Percentiles rank a stretch among this genome's conserved stretches.
Evolutionary conservation across 1,139 yeast species (phyloP).

Genomic region (Keqinozyma sinolaborantium): DNA sequence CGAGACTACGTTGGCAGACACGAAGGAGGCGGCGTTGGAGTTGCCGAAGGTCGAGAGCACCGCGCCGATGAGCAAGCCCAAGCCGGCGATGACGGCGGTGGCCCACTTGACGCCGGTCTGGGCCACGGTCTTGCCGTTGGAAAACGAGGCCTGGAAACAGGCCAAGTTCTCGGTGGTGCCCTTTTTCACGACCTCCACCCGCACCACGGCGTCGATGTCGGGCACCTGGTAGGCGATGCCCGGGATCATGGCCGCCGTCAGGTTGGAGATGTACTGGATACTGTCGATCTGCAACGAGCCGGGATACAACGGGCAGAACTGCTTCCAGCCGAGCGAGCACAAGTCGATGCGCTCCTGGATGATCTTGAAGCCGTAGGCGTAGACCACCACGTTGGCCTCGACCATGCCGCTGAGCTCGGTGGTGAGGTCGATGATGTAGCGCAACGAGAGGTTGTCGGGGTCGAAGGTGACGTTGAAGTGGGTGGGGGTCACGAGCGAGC

Average conservation of each 20-base stretch:
- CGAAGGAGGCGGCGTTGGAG: conserved; percentile 75
- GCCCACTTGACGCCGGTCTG: conserved; percentile 84
- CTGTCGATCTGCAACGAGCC: conserved; percentile 69
- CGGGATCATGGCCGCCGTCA: conserved; percentile 53
- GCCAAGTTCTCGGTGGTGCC: conserved; percentile 46
- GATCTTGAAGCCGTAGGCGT: conserved; percentile 71
- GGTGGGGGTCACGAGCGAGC: conserved; percentile 61
- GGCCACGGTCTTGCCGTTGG: conserved; percentile 71
- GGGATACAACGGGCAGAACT: conserved; percentile 74
- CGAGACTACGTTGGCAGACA: conserved; percentile 72
- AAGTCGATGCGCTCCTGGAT: conserved; percentile 51
- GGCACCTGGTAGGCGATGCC: conserved; percentile 74
- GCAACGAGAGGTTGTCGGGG: conserved; percentile 60
- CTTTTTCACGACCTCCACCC: conserved; percentile 40
- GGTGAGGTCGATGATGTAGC: conserved; percentile 57
- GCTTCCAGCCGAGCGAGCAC: conserved; percentile 68
- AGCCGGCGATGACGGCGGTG: conserved; percentile 75
- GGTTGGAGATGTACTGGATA: conserved; percentile 48
- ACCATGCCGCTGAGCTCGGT: conserved; percentile 60
- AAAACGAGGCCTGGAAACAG: conserved; percentile 66
- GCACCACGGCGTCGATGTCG: conserved; percentile 72
- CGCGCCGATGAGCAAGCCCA: conserved; percentile 70
- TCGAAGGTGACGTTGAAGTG: conserved; percentile 65
- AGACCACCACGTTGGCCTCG: conserved; percentile 58
- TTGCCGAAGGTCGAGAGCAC: conserved; percentile 69